phyloP scores from a whole-genome alignment of 2,329 filamentous ascomycete species.

The Coleophoma eucalyptorum region DNA sequence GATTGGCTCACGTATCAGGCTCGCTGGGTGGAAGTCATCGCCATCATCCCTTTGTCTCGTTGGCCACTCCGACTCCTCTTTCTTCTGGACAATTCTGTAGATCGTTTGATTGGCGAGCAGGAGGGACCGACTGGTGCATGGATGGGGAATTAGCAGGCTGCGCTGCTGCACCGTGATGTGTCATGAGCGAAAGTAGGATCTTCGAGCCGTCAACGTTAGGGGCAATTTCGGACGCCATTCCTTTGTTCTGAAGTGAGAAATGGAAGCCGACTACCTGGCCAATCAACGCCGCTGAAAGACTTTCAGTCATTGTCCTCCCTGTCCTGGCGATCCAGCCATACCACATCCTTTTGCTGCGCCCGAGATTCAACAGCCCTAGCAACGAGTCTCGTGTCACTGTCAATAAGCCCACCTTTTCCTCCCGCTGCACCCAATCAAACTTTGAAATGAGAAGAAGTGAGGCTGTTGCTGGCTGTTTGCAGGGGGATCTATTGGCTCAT shows the following conservation, averaged over 20 bases:
- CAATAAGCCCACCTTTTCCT: conserved; percentile 12
- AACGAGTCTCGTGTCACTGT: conserved; percentile 13
- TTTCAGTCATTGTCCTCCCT: neutral
- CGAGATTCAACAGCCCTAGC: conserved; percentile 14
- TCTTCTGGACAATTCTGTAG: conserved; percentile 13
- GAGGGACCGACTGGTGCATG: conserved; percentile 1
- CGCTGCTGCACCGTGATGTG: conserved; percentile 21
- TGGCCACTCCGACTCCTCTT: conserved; percentile 5
- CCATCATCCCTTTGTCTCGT: conserved; percentile 4
- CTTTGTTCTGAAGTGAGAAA: conserved; percentile 7
- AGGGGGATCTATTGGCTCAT: conserved; percentile 4
- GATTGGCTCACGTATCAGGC: neutral
- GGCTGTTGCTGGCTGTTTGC: conserved; percentile 13
- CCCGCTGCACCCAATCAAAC: conserved; percentile 10
- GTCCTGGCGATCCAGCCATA: neutral
- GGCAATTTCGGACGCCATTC: conserved; percentile 23
- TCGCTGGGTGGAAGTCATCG: neutral
- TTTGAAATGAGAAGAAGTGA: conserved; percentile 7
- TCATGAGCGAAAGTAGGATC: conserved; percentile 20
- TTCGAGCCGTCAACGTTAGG: conserved; percentile 7
- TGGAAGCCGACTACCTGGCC: conserved; percentile 9
- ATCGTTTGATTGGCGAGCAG: conserved; percentile 10
- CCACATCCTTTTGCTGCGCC: conserved; percentile 11
- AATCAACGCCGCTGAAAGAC: conserved; percentile 7
- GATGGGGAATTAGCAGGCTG: conserved; percentile 8